phyloP scores from a whole-genome alignment of 2,329 filamentous ascomycete genomes.

The Apiospora marii region DNA sequence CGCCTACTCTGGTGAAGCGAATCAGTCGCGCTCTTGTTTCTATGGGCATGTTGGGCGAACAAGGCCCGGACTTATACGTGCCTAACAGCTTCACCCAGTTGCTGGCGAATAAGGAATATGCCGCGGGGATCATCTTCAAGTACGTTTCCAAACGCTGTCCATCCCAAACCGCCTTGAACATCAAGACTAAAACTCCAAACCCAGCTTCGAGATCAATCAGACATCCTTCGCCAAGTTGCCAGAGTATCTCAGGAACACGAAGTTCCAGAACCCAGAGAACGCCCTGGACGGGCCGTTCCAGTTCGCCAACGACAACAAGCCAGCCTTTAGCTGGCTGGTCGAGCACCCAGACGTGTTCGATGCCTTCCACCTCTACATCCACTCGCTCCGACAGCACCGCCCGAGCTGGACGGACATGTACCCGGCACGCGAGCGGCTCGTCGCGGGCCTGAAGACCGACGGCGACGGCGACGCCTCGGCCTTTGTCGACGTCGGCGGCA shows the following conservation, averaged over 20 bases:
- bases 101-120: conserved; percentile 28
- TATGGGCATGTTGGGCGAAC: conserved; percentile 33
- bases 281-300: conserved; percentile 30
- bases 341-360: conserved; percentile 31
- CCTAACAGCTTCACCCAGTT: conserved; percentile 30
- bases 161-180: neutral
- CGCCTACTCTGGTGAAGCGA: conserved; percentile 30
- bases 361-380: conserved; percentile 32
- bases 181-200: neutral
- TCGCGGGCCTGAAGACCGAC: conserved; percentile 26
- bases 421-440: conserved; percentile 40
- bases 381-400: conserved; percentile 26
- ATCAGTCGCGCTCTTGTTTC: conserved; percentile 31
- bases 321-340: conserved; percentile 30
- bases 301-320: conserved; percentile 27
- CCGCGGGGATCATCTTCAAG: conserved; percentile 29
- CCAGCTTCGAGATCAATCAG: conserved; percentile 29
- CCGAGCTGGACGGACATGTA: conserved; percentile 20
- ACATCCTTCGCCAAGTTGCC: conserved; percentile 30
- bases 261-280: conserved; percentile 29
- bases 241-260: conserved; percentile 28
- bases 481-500: conserved; percentile 32
- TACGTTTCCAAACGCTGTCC: conserved; percentile 6
- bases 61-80: conserved; percentile 29
- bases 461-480: conserved; percentile 18